Percentiles rank a stretch among this genome's conserved stretches.
Evolutionary conservation across 768 basidiomycete genomes (phyloP).

Genomic region (Psilocybe cyanescens): DNA sequence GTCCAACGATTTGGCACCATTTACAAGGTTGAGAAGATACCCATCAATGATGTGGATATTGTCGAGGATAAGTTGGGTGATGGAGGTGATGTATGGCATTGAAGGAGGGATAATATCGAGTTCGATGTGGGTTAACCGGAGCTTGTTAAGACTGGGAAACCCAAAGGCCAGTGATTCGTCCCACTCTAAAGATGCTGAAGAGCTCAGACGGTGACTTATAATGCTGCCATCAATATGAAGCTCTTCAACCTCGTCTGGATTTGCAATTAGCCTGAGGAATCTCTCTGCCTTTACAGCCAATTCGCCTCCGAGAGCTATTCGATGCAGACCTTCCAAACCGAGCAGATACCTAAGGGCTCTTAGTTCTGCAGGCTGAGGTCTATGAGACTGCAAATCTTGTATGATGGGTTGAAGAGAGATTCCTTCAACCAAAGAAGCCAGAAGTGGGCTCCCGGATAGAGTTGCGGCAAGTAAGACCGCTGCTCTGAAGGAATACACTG

Average conservation of each 20-base stretch:
- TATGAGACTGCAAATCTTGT: slow-evolving; percentile 9
- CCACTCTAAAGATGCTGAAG: slow-evolving; percentile 52
- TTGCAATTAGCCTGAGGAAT: slow-evolving; percentile 45
- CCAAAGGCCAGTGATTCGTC: slow-evolving; percentile 51
- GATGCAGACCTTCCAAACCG: slow-evolving; percentile 41
- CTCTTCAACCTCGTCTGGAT: slow-evolving; percentile 42
- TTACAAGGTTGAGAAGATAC: slow-evolving; percentile 41
- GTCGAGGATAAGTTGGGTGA: slow-evolving; percentile 45
- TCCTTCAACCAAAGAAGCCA: slow-evolving; percentile 41
- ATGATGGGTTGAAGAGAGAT: slow-evolving; percentile 44
- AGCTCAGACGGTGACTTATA: slow-evolving; percentile 26
- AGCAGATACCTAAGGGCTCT: slow-evolving; percentile 46
- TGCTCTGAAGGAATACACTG: slow-evolving; percentile 42
- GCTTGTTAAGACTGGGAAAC: slow-evolving; percentile 45
- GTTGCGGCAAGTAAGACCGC: slow-evolving; percentile 46
- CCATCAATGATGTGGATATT: slow-evolving; percentile 47
- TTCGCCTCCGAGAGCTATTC: slow-evolving; percentile 51
- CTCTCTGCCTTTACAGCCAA: slow-evolving; percentile 50
- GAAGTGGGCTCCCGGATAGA: slow-evolving; percentile 37
- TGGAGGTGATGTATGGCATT: slow-evolving; percentile 35
- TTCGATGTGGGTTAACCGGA: slow-evolving; percentile 47
- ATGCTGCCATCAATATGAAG: slow-evolving; percentile 52
- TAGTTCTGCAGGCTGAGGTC: slow-evolving; percentile 31
- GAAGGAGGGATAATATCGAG: slow-evolving; percentile 43
- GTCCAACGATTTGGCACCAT: slow-evolving; percentile 38